A percentile compares a stretch with the other conserved stretches of the same genome.
phyloP scores from a whole-genome alignment of 1,139 yeast species.

The Pichia sp. region DNA sequence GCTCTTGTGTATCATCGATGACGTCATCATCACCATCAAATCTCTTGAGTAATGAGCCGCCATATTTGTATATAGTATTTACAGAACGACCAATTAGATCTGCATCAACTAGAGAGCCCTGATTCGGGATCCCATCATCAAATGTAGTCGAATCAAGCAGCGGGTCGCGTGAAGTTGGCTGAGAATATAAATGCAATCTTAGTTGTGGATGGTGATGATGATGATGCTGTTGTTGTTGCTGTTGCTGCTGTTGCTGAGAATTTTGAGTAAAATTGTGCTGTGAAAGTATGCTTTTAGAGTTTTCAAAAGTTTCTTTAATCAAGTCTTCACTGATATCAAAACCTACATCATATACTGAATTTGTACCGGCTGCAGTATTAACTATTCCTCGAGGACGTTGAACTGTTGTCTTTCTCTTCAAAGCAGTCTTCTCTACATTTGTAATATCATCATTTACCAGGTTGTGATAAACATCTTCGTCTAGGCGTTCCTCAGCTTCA shows the following conservation, averaged over 20 bases:
- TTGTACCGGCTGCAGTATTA: neutral
- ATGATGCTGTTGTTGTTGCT: no score
- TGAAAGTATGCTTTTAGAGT: neutral
- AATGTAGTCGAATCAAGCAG: no score
- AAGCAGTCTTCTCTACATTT: neutral
- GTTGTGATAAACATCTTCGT: neutral
- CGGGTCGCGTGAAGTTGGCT: no score
- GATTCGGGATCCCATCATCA: no score
- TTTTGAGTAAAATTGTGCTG: no score
- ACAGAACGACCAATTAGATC: neutral
- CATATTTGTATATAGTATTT: neutral
- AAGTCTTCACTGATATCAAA: neutral
- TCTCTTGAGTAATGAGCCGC: neutral
- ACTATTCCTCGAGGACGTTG: neutral
- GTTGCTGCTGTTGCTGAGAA: no score
- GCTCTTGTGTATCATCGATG: no score
- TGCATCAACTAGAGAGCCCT: neutral
- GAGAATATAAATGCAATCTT: no score
- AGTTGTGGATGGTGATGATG: no score
- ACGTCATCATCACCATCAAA: neutral
- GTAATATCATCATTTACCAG: neutral
- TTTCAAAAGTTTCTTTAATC: neutral
- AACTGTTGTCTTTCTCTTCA: neutral
- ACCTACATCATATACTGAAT: neutral
- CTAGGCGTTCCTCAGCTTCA: neutral